Base-by-base conservation (phyloP, 345 rosid species). In the Iberis pinnata region DNA sequence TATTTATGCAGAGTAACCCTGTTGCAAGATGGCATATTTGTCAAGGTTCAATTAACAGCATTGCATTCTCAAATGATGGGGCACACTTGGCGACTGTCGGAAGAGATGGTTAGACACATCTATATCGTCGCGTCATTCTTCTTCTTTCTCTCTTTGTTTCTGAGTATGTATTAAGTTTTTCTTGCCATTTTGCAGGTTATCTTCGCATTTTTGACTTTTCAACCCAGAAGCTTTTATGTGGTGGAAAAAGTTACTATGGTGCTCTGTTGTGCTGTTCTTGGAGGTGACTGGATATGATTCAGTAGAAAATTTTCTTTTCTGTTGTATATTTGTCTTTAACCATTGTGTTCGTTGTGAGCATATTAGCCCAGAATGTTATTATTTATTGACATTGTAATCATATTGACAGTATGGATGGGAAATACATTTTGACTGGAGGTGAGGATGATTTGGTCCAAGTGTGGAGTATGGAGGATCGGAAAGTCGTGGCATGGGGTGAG, bases 401-500 rank as follows among this genome's bases (percentile, higher is more conserved):
- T 29, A 60, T 73, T 65, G 72, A 71, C 92, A 93, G 99, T 70
- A 71, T 73, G 84, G 99, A 93, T 70, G 97, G 92, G 33, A 93
- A 93, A 63, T 93, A 93, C 71, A 72, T 93, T 63, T 75, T 93
- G 74, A 83, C 97, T 13, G 99, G 99, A 41, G 99, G 99, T 53
- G 99, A 93, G 77, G 99, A 93, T 68, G 99, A 93, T 72, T 70
- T 93, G 63, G 97, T 93, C 75, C 97, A 88, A 74, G 94, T 93
- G 37, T 93, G 99, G 99, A 89, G 99, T 66, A 84, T 88, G 95
- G 99, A 88, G 55, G 99, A 89, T 62, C 79, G 96, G 27, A 93
- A 93, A 70, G 95, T 93, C 44, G 99, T 93, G 56, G 99, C 97
- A 2, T 89, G 97, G 97, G 99, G 99, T 26, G 99, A 89, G 71